Conservation (phyloP, 2,329 filamentous ascomycete species). For the Ophiostoma sp. region DNA sequence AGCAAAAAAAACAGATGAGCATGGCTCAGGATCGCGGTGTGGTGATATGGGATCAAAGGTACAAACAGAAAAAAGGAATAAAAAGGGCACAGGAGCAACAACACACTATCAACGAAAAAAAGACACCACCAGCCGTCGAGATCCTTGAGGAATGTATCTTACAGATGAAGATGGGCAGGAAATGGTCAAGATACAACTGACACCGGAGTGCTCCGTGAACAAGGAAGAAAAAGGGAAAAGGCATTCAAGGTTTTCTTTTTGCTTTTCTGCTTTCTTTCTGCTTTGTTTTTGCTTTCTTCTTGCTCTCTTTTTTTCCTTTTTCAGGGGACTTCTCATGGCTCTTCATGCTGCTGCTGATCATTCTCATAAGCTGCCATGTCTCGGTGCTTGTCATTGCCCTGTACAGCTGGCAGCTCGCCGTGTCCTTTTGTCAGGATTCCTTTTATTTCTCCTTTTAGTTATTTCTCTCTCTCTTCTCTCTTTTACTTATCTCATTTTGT, state of each 20-base stretch:
- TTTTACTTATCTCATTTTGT: background rate
- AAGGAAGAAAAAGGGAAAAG: background rate
- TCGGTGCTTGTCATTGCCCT: constrained; percentile 2
- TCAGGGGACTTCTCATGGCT: background rate
- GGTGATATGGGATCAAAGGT: background rate
- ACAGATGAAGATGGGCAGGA: background rate
- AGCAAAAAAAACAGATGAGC: too few relatives aligned
- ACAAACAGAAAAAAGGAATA: background rate
- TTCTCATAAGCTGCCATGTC: background rate
- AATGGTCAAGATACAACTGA: constrained; percentile 2
- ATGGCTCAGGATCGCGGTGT: too few relatives aligned
- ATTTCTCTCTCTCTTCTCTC: background rate
- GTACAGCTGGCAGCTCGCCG: background rate
- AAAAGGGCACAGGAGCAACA: background rate
- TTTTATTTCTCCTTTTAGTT: background rate
- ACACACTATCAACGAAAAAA: background rate
- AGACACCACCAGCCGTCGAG: background rate
- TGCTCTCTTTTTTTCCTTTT: background rate
- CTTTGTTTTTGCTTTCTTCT: background rate
- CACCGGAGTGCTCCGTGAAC: background rate
- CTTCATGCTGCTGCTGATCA: background rate
- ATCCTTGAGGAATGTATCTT: background rate
- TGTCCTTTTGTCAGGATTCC: background rate
- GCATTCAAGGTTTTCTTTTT: background rate
- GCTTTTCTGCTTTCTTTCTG: background rate